Base-by-base conservation (phyloP, 2,329 filamentous ascomycete genomes). In the Scopulariopsis brevicaulis region DNA sequence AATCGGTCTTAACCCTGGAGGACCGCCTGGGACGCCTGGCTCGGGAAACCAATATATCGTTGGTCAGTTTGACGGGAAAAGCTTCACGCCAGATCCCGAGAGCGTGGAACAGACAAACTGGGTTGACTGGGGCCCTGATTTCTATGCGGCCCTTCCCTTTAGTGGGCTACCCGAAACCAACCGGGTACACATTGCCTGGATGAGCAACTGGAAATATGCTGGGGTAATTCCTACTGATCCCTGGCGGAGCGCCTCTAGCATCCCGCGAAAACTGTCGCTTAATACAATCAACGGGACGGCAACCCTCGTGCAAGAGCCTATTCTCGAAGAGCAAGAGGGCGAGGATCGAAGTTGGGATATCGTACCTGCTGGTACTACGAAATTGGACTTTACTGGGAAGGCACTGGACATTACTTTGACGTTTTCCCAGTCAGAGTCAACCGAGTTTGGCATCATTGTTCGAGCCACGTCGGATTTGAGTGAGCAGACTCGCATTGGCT, bases 161-260 rank as follows among this genome's bases (percentile, higher is more conserved):
- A n/a, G 15, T 28, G 57, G 57, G 22, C 37, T 59, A 5, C 53
- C 53, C n/a, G 53, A 22, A 22, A 50, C 48, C 32, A 43, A 59
- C 18, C 57, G 53, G 11, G 40, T 59, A 12, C n/a, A 55, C n/a
- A 55, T 59, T 28, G 53, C 57, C 6, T 59, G 57, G 57, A 56
- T 56, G 53, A 55, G 24, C 46, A 59, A 59, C 57, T 59, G 57
- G 57, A 53, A 59, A 43, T 59, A 59, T 18, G 57, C 14, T 12
- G 53, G 14, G n/a, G 43, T n/a, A 24, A 53, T 59, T 18, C 57
- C 57, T 5, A 59, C 57, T 5, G 57, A 56, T 18, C 53, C 53
- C 43, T 59, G 57, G 57, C 57, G 57, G 15, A 59, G 57, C 43
- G 43, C 57, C 43, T 22, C 52, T 12, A 52, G 25, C 43, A 35